Conservation (phyloP, 768 basidiomycete species). For the Rhodotorula taiwanensis region DNA sequence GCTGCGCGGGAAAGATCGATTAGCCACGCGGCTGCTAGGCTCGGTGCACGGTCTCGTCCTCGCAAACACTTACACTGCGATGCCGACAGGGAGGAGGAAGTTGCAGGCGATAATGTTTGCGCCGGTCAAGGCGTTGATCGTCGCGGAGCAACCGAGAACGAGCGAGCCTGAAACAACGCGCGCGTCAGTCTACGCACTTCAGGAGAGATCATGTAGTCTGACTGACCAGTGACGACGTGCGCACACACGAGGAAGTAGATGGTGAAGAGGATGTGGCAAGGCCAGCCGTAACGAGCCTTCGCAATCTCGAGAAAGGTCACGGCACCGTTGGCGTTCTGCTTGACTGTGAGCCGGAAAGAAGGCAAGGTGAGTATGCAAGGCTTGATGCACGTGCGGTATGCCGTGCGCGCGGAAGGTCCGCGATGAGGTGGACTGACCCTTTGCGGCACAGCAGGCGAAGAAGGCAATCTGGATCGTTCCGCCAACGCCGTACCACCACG, state of each 20-base stretch:
- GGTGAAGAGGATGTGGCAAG: conserved; percentile 76
- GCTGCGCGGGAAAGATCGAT: not conserved
- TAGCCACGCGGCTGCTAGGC: too few species aligned
- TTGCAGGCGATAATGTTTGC: conserved; percentile 61
- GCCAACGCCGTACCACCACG: conserved; percentile 51
- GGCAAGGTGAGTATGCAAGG: not conserved
- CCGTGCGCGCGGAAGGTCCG: not conserved
- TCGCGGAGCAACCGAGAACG: conserved; percentile 70
- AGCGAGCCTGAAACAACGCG: not conserved
- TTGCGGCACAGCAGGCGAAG: conserved; percentile 86
- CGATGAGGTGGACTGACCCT: conserved; percentile 44
- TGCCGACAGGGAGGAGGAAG: conserved; percentile 81
- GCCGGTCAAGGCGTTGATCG: conserved; percentile 77
- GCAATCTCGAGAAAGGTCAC: conserved; percentile 88
- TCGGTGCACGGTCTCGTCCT: not conserved
- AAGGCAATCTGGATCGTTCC: conserved; percentile 76
- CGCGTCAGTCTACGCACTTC: not conserved
- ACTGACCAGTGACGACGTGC: conserved; percentile 63
- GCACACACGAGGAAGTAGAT: conserved; percentile 87
- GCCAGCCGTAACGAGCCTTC: conserved; percentile 58
- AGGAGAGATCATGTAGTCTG: not conserved
- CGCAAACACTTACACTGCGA: conserved; percentile 81
- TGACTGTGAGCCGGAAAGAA: not conserved
- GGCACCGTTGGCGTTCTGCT: conserved; percentile 63
- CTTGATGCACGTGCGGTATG: not conserved